Conservation (phyloP, 2,329 filamentous ascomycete species). For the Pyricularia sp. region DNA sequence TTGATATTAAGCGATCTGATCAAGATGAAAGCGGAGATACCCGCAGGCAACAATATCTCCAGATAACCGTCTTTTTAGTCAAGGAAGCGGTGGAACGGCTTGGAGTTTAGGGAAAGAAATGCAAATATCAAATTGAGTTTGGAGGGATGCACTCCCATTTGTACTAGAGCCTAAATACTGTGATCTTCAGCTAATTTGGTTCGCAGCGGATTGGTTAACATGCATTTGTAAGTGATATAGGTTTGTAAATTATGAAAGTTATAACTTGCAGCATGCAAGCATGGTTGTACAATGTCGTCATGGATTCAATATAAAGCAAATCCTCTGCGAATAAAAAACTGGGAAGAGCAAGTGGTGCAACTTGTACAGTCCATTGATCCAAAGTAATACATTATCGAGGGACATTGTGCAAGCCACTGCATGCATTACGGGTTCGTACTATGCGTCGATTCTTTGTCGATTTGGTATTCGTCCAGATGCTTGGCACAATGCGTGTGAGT, state of each 20-base stretch:
- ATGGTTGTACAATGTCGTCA: background rate
- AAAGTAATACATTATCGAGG: background rate
- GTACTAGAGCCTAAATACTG: background rate
- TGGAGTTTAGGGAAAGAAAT: background rate
- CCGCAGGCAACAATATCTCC: background rate
- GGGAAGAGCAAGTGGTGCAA: background rate
- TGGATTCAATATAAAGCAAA: background rate
- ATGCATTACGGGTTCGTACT: background rate
- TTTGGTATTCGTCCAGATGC: background rate
- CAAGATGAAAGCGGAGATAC: background rate
- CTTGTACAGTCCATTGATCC: background rate
- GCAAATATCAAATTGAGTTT: background rate
- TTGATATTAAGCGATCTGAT: background rate
- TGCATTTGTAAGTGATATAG: background rate
- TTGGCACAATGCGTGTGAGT: background rate
- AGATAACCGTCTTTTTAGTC: background rate
- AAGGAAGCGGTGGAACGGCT: background rate
- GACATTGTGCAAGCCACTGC: background rate
- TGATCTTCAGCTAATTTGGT: background rate
- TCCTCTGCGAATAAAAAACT: background rate
- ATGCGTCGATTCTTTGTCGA: background rate
- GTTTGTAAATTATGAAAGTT: background rate
- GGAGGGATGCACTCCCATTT: background rate
- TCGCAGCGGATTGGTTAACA: background rate
- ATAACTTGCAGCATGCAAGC: background rate